phyloP scores from a whole-genome alignment of 768 basidiomycete genomes.

The Naganishia antarctica region DNA sequence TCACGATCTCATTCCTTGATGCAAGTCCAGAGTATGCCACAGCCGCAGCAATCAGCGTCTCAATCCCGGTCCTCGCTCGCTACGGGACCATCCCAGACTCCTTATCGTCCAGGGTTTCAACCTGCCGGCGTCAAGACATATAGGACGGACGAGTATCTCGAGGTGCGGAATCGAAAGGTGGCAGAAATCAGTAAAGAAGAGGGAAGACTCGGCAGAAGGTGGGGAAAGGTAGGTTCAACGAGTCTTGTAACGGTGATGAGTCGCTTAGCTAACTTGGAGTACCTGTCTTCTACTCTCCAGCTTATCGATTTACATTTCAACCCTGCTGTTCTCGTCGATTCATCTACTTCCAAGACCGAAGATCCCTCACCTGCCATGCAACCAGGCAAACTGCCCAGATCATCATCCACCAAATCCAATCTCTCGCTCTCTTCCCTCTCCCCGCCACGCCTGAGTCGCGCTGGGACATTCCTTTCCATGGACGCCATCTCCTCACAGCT shows the following conservation, averaged over 20 bases:
- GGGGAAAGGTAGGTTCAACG: conserved; percentile 87
- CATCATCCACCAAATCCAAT: conserved; percentile 57
- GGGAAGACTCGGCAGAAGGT: conserved; percentile 73
- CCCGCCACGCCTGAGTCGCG: neutral
- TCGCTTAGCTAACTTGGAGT: conserved; percentile 30
- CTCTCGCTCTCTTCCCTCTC: conserved; percentile 61
- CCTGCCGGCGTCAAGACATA: conserved; percentile 76
- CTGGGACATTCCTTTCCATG: neutral
- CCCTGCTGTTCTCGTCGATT: conserved; percentile 29
- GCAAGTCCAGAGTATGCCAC: conserved; percentile 9
- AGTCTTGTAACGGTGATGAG: too few relatives aligned
- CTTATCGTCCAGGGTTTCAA: conserved; percentile 86
- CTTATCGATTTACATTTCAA: conserved; percentile 54
- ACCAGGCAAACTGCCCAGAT: conserved; percentile 30
- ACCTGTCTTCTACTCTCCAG: conserved; percentile 34
- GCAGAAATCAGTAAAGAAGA: conserved; percentile 66
- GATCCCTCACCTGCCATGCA: neutral
- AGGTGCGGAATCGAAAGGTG: conserved; percentile 45
- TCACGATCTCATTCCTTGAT: conserved; percentile 13
- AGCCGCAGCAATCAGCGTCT: neutral
- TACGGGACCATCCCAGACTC: conserved; percentile 43
- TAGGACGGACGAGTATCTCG: conserved; percentile 75
- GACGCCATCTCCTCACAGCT: conserved; percentile 43
- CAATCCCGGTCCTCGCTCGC: conserved; percentile 19
- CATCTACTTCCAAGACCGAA: neutral